Base-by-base conservation (phyloP, 805 yeast genomes). In the Teunomyces aglyptinius region DNA sequence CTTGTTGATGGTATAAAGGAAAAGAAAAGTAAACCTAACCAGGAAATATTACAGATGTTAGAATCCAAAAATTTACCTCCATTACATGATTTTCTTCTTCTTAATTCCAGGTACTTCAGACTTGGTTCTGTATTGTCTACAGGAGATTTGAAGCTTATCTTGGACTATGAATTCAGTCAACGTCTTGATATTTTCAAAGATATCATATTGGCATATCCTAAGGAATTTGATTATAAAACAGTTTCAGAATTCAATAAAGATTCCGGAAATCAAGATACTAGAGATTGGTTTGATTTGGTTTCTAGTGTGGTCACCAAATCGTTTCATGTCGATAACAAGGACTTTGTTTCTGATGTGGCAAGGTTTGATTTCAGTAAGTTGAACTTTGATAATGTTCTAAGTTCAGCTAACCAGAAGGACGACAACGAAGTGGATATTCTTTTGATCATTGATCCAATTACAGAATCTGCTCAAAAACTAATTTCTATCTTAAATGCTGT, bases 371-470 rank as follows among this genome's bases (percentile, higher is more conserved):
- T 81, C 33, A 56, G 66, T 10, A 56, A 65, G 4, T 54, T 71
- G 44, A 59, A 63, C 26, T 49, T 49, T 35, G 52, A 59, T 6
- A 64, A 67, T 46, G 51, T 70, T 1, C 45, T 68, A 10, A 55
- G 47, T 38, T 59, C 54, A 6, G 52, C 52, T 1, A 49, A 53
- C 0, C 18, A 11, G 4, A 53, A 51, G 6, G 29, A 11, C 3
- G 3, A 28, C 10, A 71, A 76, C 27, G 62, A 65, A 13, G 59
- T 89, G 16, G 85, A 85, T 49, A 57, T 90, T 4, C 63, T 79
- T 4, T 68, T 86, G 0, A 64, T 86, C 1, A 57, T 88, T 33
- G 90, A 94, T 60, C 97, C 98, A 1, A 63, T 82, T 1, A 77
- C 79, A 48, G 91, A 86, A 53, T 56, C 68, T 12, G 77, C 95